phyloP scores from a whole-genome alignment of 495 filamentous ascomycete genomes.

The Penicillium diatomitis region DNA sequence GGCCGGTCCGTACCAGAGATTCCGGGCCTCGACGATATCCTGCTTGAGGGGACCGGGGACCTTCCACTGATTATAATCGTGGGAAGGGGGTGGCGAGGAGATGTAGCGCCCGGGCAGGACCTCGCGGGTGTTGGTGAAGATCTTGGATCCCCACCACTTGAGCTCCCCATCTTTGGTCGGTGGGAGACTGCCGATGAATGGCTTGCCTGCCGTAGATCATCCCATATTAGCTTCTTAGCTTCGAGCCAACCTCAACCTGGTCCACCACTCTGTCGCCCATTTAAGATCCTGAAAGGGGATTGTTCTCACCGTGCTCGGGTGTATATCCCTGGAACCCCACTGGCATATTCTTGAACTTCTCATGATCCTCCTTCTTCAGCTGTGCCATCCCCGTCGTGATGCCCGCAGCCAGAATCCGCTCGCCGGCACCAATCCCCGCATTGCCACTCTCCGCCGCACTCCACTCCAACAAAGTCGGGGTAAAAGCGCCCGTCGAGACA shows the following conservation, averaged over 20 bases:
- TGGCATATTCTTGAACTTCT: slow-evolving; percentile 26
- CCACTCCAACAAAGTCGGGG: slow-evolving; percentile 48
- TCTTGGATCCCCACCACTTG: slow-evolving; percentile 44
- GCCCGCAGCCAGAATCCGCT: slow-evolving; percentile 46
- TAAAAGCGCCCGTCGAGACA: slow-evolving; percentile 50
- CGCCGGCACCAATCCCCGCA: slow-evolving; percentile 37
- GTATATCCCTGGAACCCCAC: slow-evolving; percentile 30
- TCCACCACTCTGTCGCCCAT: too few species aligned
- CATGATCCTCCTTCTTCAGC: slow-evolving; percentile 18
- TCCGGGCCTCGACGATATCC: slow-evolving; percentile 25
- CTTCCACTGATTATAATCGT: slow-evolving; percentile 39
- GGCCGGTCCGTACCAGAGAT: slow-evolving; percentile 29
- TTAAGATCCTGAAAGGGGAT: not conserved
- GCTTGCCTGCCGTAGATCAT: slow-evolving; percentile 13
- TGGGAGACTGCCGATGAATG: slow-evolving; percentile 23
- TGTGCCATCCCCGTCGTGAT: slow-evolving; percentile 43
- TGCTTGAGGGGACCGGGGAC: slow-evolving; percentile 30
- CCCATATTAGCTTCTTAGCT: too few species aligned
- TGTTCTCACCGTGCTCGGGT: slow-evolving; percentile 17
- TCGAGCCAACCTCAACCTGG: too few species aligned
- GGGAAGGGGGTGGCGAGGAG: slow-evolving; percentile 39
- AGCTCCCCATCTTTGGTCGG: slow-evolving; percentile 33
- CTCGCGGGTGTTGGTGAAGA: slow-evolving; percentile 43
- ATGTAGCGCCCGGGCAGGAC: slow-evolving; percentile 30
- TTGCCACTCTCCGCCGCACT: slow-evolving; percentile 36